Evolutionary conservation across 148 eudicot species (phyloP), one percentile per base, ranked within the genome.

Genomic region (Diospyros kaki): DNA sequence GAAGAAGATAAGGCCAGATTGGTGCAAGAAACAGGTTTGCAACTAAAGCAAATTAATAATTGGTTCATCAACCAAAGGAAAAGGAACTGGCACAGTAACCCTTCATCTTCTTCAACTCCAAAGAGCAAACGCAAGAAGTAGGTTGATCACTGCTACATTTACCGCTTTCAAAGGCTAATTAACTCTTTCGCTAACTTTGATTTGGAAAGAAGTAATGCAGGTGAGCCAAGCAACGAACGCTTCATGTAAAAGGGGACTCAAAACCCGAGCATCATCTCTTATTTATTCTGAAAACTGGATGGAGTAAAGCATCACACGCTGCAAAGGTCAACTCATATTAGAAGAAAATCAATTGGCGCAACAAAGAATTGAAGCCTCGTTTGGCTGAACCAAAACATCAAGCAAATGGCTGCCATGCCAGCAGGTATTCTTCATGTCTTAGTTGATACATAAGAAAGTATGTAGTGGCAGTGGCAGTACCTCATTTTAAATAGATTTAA

Each of bases 31-130:
- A 94, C 98, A 18, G 98, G 98, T 8, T 80, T 94, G 84, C 93
- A 94, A 78, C 81, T 94, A 67, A 94, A 94, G 78, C 98, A 94
- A 86, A 94, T 94, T 40, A 94, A 94, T 67, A 94, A 94, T 69
- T 94, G 98, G 98, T 94, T 94, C 84, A 94, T 94, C 81, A 94
- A 94, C 82, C 98, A 94, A 75, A 82, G 98, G 73, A 94, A 94
- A 80, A 86, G 98, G 74, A 94, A 94, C 66, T 94, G 98, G 98
- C 98, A 91, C 83, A 94, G 89, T 77, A 94, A 91, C 70, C 87
- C 97, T 52, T 87, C 98, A 39, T 79, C 93, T 74, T 87, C 97
- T 3, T 79, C 84, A 9, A 64, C 85, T 70, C 48, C 80, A 67
- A 94, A 94, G 86, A 88, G 89, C 82, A 94, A 91, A 75, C 94